Conservation (phyloP, 306 rosid species). For the Pueraria montana region DNA sequence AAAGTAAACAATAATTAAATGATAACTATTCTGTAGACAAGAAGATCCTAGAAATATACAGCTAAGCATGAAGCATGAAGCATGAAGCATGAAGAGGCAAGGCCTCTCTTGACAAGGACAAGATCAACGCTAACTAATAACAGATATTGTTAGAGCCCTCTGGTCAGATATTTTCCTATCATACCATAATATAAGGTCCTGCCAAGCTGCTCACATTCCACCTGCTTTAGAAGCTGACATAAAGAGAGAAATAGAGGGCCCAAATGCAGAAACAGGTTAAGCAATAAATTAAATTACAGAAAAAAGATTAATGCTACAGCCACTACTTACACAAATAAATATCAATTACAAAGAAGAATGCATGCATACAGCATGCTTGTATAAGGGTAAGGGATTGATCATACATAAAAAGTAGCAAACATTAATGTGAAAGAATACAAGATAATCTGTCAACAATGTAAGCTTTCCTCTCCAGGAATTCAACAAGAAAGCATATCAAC, state of each 20-base stretch:
- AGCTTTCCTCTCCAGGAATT: constrained; percentile 14
- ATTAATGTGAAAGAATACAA: background rate
- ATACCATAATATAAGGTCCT: constrained; percentile 86
- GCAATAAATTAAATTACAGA: constrained; percentile 59
- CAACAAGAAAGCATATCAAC: background rate
- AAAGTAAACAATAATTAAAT: constrained; percentile 11
- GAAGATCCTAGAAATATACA: constrained; percentile 34
- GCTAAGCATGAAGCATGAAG: constrained; percentile 23
- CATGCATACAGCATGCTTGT: background rate
- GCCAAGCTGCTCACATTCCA: constrained; percentile 95
- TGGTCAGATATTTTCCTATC: constrained; percentile 83
- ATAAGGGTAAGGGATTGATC: constrained; percentile 22
- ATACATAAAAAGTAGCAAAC: background rate
- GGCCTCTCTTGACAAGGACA: constrained; percentile 47
- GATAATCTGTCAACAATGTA: constrained; percentile 26
- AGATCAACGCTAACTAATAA: constrained; percentile 46
- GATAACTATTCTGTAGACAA: constrained; percentile 25
- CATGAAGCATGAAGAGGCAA: constrained; percentile 32
- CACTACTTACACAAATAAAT: constrained; percentile 29
- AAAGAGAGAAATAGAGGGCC: constrained; percentile 82
- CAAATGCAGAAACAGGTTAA: constrained; percentile 84
- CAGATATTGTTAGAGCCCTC: constrained; percentile 71
- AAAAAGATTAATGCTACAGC: constrained; percentile 43
- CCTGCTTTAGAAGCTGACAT: constrained; percentile 89
- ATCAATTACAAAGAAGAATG: constrained; percentile 27